Percentiles rank a stretch among this genome's conserved stretches.
Evolutionary conservation across 768 basidiomycete genomes (phyloP).

Genomic region (Tulasnella sp.): DNA sequence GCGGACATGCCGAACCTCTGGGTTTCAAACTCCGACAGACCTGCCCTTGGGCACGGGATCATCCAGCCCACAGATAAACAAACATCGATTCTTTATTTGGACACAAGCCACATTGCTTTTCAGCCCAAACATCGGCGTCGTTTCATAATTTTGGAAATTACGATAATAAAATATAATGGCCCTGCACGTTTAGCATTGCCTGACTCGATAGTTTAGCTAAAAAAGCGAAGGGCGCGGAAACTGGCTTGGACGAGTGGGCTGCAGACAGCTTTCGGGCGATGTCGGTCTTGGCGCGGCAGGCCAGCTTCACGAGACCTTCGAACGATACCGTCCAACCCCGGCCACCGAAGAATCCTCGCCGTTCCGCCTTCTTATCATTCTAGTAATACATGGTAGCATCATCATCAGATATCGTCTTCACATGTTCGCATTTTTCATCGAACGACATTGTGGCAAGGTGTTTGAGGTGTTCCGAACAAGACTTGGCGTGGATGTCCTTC

Average conservation of each 20-base stretch:
- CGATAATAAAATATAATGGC: not conserved
- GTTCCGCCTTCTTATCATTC: not conserved
- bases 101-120: not conserved
- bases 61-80: not conserved
- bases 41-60: conserved; percentile 4
- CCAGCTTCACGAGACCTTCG: conserved; percentile 1
- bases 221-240: not conserved
- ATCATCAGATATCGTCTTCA: not conserved
- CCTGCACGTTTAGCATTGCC: not conserved
- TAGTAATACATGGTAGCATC: not conserved
- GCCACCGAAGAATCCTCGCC: not conserved
- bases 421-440: not conserved
- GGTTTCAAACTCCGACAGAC: conserved; percentile 9
- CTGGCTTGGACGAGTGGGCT: not conserved
- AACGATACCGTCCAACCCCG: not conserved
- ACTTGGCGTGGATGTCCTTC: not conserved
- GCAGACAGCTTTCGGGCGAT: not conserved
- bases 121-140: not conserved
- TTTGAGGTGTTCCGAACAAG: not conserved
- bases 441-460: not conserved
- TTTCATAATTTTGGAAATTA: not conserved
- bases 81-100: not conserved
- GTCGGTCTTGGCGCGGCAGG: conserved; percentile 5
- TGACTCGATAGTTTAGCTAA: not conserved
- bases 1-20: conserved; percentile 4